These are phyloP conservation scores for Podospora tetraspora DNA, from an alignment of 495 filamentous ascomycete species.

Conservation along the genomic window DNA sequence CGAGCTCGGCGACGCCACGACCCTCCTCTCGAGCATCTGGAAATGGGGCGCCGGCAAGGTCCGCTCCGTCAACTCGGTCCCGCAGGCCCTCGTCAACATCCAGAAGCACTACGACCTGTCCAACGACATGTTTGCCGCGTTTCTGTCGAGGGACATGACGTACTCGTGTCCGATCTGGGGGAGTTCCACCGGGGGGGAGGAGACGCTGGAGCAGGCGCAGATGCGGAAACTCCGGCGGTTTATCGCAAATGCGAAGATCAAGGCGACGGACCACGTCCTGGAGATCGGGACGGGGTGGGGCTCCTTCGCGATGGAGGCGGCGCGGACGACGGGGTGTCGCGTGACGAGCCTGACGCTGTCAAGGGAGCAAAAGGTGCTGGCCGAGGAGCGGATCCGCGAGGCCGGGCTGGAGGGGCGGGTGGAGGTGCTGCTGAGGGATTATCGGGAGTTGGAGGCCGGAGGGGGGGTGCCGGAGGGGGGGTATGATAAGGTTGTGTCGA, in stretches of 20 bases:
- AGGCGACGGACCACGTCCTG: conserved; percentile 57
- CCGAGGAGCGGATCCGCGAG: conserved; percentile 51
- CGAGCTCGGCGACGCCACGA: conserved; percentile 52
- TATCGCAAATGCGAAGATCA: conserved; percentile 55
- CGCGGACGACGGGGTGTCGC: conserved; percentile 52
- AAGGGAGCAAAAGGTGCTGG: conserved; percentile 55
- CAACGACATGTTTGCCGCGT: conserved; percentile 68
- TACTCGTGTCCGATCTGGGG: conserved; percentile 69
- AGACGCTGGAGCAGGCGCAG: conserved; percentile 60
- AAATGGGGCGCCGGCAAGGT: conserved; percentile 47
- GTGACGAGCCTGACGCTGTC: conserved; percentile 60
- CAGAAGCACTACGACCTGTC: conserved; percentile 70
- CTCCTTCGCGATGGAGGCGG: conserved; percentile 59
- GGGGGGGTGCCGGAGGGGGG: conserved; percentile 36
- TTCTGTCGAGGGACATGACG: conserved; percentile 69
- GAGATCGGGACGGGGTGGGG: conserved; percentile 71
- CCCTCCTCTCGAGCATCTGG: conserved; percentile 52
- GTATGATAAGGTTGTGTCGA: conserved; percentile 65
- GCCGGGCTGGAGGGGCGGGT: conserved; percentile 51
- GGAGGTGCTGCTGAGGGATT: conserved; percentile 56
- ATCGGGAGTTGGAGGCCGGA: conserved; percentile 44
- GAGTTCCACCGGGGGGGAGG: conserved; percentile 28
- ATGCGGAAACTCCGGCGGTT: conserved; percentile 58
- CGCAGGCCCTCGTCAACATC: conserved; percentile 60
- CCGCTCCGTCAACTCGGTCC: conserved; percentile 57